These are phyloP conservation scores for Solanum habrochaites DNA, from an alignment of 257 asterid genomes.

Conservation along the genomic window DNA sequence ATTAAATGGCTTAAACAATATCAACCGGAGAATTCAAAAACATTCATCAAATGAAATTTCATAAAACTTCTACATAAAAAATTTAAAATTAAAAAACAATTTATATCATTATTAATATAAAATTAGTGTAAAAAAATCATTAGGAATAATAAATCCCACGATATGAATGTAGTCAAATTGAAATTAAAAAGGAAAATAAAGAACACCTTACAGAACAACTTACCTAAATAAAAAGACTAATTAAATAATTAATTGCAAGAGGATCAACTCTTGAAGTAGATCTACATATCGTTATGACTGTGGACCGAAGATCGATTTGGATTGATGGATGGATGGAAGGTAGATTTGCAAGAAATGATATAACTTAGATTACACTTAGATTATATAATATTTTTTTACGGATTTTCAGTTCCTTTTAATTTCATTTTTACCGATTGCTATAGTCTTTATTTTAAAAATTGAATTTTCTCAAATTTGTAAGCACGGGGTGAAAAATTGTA, in stretches of 20 bases:
- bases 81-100: too few species aligned
- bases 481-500: background rate
- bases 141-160: background rate
- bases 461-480: background rate
- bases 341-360: background rate
- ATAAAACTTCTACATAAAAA: background rate
- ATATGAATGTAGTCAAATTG: background rate
- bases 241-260: background rate
- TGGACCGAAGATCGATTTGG: background rate
- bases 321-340: background rate
- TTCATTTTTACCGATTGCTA: background rate
- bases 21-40: background rate
- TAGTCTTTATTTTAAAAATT: background rate
- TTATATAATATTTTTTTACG: too few species aligned
- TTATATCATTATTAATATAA: too few species aligned
- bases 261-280: background rate
- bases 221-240: background rate
- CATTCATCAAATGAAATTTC: background rate
- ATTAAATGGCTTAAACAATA: background rate
- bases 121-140: background rate
- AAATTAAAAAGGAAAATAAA: too few species aligned
- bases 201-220: background rate
- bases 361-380: background rate
- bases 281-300: background rate
- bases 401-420: background rate